A percentile compares a stretch with the other conserved stretches of the same genome.
phyloP scores from a whole-genome alignment of 164 flowering plant genomes.

The Kingdonia uniflora region DNA sequence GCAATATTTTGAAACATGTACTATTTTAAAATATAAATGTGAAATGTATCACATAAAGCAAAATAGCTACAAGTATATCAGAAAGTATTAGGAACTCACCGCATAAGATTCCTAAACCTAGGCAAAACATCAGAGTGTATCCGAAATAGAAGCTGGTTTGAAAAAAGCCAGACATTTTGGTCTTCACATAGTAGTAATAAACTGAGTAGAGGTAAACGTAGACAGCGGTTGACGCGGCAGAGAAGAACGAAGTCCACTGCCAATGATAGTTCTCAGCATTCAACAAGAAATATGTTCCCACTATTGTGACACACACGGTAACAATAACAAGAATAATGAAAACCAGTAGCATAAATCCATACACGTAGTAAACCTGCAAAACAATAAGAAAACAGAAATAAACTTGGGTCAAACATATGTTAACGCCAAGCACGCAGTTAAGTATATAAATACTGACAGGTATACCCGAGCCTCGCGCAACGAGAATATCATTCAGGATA shows the following conservation, averaged over 20 bases:
- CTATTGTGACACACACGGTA: slow-evolving; percentile 95
- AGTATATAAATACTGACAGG: no score
- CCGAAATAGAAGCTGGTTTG: slow-evolving; percentile 99
- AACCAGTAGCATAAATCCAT: slow-evolving; percentile 95
- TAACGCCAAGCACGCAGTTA: no score
- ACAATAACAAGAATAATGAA: slow-evolving; percentile 89
- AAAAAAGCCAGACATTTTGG: slow-evolving; percentile 99
- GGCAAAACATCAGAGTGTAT: slow-evolving; percentile 94
- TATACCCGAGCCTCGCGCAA: no score
- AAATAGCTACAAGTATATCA: background rate
- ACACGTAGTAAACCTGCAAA: slow-evolving; percentile 91
- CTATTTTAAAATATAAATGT: no score
- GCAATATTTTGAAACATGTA: no score
- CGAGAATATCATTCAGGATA: no score
- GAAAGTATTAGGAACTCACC: slow-evolving; percentile 40
- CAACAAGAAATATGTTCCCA: slow-evolving; percentile 89
- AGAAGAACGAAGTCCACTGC: slow-evolving; percentile 99
- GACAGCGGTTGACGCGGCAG: slow-evolving; percentile 97
- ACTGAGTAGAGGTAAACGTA: slow-evolving; percentile 90
- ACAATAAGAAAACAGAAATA: background rate
- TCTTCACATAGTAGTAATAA: slow-evolving; percentile 88
- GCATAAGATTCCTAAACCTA: slow-evolving; percentile 89
- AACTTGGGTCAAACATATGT: no score
- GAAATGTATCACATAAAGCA: background rate
- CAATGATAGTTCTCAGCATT: slow-evolving; percentile 99